Evolutionary conservation across 441 rosid genomes (phyloP), one percentile per base, ranked within the genome.

Genomic region (Gossypium trilobum): DNA sequence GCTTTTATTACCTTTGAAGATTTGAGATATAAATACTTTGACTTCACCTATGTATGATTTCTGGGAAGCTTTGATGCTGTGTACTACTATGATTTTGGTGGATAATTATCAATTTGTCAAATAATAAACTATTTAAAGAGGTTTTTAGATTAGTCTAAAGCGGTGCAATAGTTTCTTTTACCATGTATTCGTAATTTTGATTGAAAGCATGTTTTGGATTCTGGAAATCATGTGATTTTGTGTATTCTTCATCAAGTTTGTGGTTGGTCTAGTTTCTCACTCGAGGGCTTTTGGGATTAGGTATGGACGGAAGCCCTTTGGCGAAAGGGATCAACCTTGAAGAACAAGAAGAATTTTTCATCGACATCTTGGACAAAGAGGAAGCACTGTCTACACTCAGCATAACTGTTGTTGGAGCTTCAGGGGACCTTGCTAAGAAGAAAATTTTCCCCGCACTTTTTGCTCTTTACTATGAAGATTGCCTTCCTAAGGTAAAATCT

Each of bases 391-490:
- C 91, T n/a, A 87, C 89, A 39, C 86, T 90, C 66, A 88, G 90
- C 85, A 86, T 94, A 63, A 94, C 91, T 10, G 94, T 94, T 44
- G 89, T 91, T 77, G 99, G 99, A 72, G 99, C 97, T 58, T 94
- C 97, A 1, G 97, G 97, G 46, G 95, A 92, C 75, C 93, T 94
- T 4, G 96, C 96, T 27, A 94, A 82, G 85, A 94, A 87, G 86
- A 94, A 92, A 83, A 90, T 89, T 56, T 94, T 92, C 65, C 97
- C 99, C 4, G 97, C 99, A 52, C 88, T 94, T 65, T 94, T 94
- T 75, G 97, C 97, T 65, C 96, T 94, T 65, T 92, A 74, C 66
- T 92, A 90, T 33, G 96, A 92, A 69, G 95, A 86, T 64, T 88
- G 89, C 71, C 88, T 92, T 27, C 96, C 92, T 16, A 72, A 84